Evolutionary conservation across 176 grass and related monocot genomes (phyloP).

Genomic region (Oryza meyeriana): DNA sequence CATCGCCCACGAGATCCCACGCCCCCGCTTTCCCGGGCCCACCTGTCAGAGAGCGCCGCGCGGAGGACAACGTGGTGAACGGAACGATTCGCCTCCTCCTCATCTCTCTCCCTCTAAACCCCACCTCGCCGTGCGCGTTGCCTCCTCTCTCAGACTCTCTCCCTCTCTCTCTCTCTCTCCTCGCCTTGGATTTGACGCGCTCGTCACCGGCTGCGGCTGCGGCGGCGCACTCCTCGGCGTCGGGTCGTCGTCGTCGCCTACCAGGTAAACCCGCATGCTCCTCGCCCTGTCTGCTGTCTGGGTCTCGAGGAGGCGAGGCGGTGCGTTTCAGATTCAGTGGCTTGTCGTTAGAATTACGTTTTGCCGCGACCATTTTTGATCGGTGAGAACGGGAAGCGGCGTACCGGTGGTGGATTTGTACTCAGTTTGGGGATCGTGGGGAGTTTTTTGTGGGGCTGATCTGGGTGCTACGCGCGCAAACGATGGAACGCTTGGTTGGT

Average conservation of each 20-base stretch:
- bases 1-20: not conserved
- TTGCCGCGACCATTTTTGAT: not conserved
- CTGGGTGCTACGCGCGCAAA: not conserved
- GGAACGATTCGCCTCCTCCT: not conserved
- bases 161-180: not conserved
- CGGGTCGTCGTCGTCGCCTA: not conserved
- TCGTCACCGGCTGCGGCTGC: slow-evolving; percentile 13
- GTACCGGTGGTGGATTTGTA: not conserved
- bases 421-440: not conserved
- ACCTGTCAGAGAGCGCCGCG: slow-evolving; percentile 7
- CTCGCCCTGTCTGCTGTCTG: not conserved
- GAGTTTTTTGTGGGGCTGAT: not conserved
- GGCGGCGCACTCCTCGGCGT: not conserved
- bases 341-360: not conserved
- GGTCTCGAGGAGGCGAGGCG: not conserved
- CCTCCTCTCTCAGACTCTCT: no score
- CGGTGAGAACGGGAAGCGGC: not conserved
- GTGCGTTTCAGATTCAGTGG: slow-evolving; percentile 1
- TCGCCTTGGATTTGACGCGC: slow-evolving; percentile 9
- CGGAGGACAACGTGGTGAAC: not conserved
- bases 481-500: not conserved
- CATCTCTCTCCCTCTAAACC: not conserved
- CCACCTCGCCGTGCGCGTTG: not conserved
- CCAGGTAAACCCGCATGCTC: slow-evolving; percentile 1
- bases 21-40: not conserved